Conservation (phyloP, 2,329 filamentous ascomycete species). For the Trichoderma polysporum region DNA sequence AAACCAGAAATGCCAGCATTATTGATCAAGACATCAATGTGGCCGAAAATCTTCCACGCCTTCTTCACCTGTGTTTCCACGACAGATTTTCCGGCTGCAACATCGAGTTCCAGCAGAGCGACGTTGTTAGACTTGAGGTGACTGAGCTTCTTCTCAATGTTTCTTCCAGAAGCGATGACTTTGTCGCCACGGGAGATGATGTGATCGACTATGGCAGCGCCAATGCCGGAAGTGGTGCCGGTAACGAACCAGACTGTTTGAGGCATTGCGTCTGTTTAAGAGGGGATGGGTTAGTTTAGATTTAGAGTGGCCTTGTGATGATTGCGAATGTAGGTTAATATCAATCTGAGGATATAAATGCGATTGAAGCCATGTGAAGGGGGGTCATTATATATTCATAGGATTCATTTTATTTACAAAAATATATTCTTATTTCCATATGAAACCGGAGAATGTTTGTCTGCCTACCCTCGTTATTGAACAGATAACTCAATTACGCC, state of each 20-base stretch:
- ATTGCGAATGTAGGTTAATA: not conserved
- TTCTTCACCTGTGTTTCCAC: conserved; percentile 29
- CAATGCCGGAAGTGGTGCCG: conserved; percentile 36
- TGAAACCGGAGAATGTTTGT: not conserved
- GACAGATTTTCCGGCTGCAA: conserved; percentile 24
- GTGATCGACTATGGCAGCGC: conserved; percentile 28
- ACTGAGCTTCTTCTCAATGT: conserved; percentile 28
- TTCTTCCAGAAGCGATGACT: conserved; percentile 34
- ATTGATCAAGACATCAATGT: conserved; percentile 37
- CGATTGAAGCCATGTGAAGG: not conserved
- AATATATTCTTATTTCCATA: not conserved
- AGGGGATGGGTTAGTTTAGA: not conserved
- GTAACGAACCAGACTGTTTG: conserved; percentile 36
- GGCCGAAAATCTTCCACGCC: conserved; percentile 35
- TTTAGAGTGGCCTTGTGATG: not conserved
- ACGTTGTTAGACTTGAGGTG: conserved; percentile 29
- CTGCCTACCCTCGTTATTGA: not conserved
- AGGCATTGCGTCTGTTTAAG: conserved; percentile 25
- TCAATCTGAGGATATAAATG: not conserved
- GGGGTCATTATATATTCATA: not conserved
- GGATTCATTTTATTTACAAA: not conserved
- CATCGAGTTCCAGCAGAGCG: conserved; percentile 34
- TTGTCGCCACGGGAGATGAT: conserved; percentile 32
- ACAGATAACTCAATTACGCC: not conserved
- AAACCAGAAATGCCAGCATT: conserved; percentile 35